Base-by-base conservation (phyloP, 805 yeast species). In the Starmerella bombi region DNA sequence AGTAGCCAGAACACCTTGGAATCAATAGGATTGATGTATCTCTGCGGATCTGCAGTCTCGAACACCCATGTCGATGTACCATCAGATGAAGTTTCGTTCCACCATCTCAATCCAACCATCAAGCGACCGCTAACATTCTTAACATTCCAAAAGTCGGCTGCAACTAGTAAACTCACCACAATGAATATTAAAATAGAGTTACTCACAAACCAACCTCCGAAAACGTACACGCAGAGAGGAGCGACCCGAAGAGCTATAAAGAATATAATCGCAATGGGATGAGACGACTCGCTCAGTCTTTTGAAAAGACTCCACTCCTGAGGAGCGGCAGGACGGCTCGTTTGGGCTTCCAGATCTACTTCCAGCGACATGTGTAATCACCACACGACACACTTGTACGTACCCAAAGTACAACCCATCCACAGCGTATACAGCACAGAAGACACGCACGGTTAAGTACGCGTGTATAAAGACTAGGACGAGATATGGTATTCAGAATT, bases 141-240 rank as follows among this genome's bases (percentile, higher is more conserved):
- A 19, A 83, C 75, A 55, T 82, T 80, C 93, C 96, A 88, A 55
- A 88, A 88, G 59, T 88, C 98, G 1, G 84, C 83, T 0, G 94
- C 81, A 17, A 83, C 67, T 16, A 85, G 62, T 15, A 91, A 63
- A 2, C 86, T 74, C 18, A 84, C 76, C 5, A 75, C 58, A 14
- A 88, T 85, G 65, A 91, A 88, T 52, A 83, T 74, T 31, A 83
- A 65, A 12, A 82, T 78, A 55, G 67, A 62, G 42, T 39, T 42
- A 28, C 37, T 23, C 5, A 84, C 74, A 57, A 83, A 70, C 34
- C 81, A 58, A 44, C 73, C 63, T 0, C 94, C 94, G 49, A 82
- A 74, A 5, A 83, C 56, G 53, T 83, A 83, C 12, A 75, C 67
- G 41, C 74, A 56, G 8, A 82, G 58, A 0, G 93, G 80, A 0